phyloP scores from a whole-genome alignment of 805 yeast species.

The Nakazawaea wyomingensis region DNA sequence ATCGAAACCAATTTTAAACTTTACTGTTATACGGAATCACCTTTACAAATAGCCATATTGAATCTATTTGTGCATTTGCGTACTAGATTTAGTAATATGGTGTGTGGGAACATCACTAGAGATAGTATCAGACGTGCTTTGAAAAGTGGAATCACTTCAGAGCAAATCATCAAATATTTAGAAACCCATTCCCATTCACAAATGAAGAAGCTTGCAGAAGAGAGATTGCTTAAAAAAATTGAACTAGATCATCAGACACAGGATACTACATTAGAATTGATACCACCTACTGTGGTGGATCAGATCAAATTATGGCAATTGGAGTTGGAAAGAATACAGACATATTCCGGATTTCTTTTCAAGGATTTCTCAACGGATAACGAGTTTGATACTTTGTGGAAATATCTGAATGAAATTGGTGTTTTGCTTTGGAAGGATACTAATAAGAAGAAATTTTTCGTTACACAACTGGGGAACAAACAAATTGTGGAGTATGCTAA shows the following conservation, averaged over 20 bases:
- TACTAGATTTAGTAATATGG: constrained; percentile 85
- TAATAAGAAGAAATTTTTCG: constrained; percentile 68
- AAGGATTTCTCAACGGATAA: constrained; percentile 75
- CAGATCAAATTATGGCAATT: constrained; percentile 95
- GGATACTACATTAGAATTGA: constrained; percentile 46
- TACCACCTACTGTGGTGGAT: constrained; percentile 96
- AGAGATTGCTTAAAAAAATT: constrained; percentile 56
- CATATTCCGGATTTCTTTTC: constrained; percentile 82
- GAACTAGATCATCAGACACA: constrained; percentile 54
- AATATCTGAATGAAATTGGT: constrained; percentile 87
- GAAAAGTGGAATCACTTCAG: constrained; percentile 87
- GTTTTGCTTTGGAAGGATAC: constrained; percentile 86
- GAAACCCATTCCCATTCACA: constrained; percentile 94
- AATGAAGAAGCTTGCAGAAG: constrained; percentile 73
- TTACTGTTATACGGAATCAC: constrained; percentile 91
- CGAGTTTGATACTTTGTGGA: constrained; percentile 67
- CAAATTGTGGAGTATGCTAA: constrained; percentile 92
- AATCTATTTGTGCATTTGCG: constrained; percentile 82
- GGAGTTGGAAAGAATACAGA: constrained; percentile 86
- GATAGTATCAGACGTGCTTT: constrained; percentile 86
- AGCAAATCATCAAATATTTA: constrained; percentile 84
- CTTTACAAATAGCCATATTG: constrained; percentile 88
- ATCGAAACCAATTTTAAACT: constrained; percentile 91
- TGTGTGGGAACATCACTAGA: constrained; percentile 87
- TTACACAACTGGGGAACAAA: constrained; percentile 77